Percentiles rank a stretch among this genome's conserved stretches.
phyloP scores from a whole-genome alignment of 225 moss, liverwort and hornwort species.

The Pleurozium schreberi region DNA sequence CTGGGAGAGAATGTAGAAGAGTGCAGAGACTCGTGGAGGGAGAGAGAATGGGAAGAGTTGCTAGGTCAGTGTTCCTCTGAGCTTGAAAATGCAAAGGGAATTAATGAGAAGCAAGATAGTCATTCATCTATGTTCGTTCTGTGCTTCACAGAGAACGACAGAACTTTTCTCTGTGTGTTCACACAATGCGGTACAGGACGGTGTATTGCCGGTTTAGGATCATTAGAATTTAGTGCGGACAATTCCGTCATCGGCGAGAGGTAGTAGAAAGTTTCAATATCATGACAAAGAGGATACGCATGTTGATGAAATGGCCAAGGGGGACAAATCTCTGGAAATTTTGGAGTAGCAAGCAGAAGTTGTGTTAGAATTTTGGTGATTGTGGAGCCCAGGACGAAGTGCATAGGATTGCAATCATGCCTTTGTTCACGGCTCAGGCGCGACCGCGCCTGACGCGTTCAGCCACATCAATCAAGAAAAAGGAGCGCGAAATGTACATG shows the following conservation, averaged over 20 bases:
- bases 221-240: background rate
- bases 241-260: background rate
- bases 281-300: background rate
- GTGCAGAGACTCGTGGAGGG: background rate
- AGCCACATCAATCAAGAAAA: slow-evolving; percentile 16
- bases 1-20: background rate
- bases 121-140: background rate
- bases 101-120: background rate
- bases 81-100: background rate
- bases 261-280: background rate
- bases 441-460: slow-evolving; percentile 30
- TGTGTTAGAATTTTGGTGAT: background rate
- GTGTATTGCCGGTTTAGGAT: background rate
- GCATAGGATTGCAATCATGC: slow-evolving; percentile 2
- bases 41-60: background rate
- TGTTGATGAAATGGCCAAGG: background rate
- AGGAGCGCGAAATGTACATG: slow-evolving; percentile 14
- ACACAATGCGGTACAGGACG: background rate
- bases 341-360: background rate
- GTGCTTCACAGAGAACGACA: background rate
- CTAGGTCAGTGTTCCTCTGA: background rate
- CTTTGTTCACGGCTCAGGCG: slow-evolving; percentile 20
- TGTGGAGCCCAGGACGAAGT: background rate
- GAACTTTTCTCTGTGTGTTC: background rate
- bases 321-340: background rate